A percentile compares a stretch with the other conserved stretches of the same genome.
Conservation (phyloP, 1,139 yeast genomes). For the Entelexis paramagnoliae region DNA sequence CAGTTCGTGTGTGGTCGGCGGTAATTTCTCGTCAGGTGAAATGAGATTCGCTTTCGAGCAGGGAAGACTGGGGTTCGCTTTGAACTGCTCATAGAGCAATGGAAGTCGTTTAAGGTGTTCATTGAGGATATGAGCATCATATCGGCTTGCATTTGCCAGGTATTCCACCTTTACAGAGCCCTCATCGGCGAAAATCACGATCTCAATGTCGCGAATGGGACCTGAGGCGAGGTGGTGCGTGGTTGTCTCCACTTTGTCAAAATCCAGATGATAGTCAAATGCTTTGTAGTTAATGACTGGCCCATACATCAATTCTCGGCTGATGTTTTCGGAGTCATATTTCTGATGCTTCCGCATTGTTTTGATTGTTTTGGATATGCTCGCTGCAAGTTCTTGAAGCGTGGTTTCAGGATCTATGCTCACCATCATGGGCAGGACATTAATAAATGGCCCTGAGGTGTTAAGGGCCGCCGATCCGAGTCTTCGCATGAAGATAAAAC, state of each 20-base stretch:
- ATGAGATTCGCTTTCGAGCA: slow-evolving; percentile 6
- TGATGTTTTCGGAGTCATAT: slow-evolving; percentile 16
- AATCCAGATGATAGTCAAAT: slow-evolving; percentile 16
- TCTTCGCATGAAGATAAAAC: slow-evolving; percentile 19
- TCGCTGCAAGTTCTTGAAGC: not conserved
- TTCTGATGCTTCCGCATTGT: slow-evolving; percentile 15
- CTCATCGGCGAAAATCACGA: slow-evolving; percentile 6
- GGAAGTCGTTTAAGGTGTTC: slow-evolving; percentile 11
- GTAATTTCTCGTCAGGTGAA: slow-evolving; percentile 3
- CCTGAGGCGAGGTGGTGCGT: slow-evolving; percentile 20
- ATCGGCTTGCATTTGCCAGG: slow-evolving; percentile 16
- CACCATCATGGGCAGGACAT: slow-evolving; percentile 15
- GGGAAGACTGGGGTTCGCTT: not conserved
- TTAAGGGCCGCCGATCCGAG: slow-evolving; percentile 17
- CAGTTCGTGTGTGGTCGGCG: not conserved
- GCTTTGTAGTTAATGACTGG: slow-evolving; percentile 19
- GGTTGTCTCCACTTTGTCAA: slow-evolving; percentile 5
- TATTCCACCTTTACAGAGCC: slow-evolving; percentile 10
- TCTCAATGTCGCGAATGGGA: slow-evolving; percentile 17
- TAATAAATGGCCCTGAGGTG: slow-evolving; percentile 18
- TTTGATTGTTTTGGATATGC: slow-evolving; percentile 3
- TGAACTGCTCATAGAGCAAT: slow-evolving; percentile 5
- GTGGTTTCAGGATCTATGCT: not conserved
- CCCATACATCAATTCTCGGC: slow-evolving; percentile 15
- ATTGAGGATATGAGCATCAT: slow-evolving; percentile 7